Base-by-base conservation (phyloP, 768 basidiomycete genomes). In the Trametopsis cervina region DNA sequence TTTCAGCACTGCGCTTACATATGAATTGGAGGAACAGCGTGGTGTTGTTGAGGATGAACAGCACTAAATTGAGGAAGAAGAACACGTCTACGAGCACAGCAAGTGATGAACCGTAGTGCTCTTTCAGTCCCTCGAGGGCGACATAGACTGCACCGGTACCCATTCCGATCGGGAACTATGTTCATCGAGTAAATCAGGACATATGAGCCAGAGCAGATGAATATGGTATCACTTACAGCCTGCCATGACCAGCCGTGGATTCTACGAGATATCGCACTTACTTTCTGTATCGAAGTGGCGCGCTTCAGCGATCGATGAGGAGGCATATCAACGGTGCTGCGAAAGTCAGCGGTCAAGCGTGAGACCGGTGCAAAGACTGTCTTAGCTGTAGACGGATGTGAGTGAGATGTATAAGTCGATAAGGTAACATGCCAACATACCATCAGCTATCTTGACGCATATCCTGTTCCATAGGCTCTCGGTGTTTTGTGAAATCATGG, bases 171-270 rank as follows among this genome's bases (percentile, higher is more conserved):
- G 73, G 72, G 54, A 74, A 75, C 73, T 74, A 43, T 17, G 2
- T 9, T 29, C 17, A 6, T 1, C 24, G 20, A 53, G 60, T 25
- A 37, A 65, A 59, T 40, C 61, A 22, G 12, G 13, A 6, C 2
- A 13, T 13, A 27, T 12, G 44, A 60, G 61, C 60, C 63, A 25
- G 25, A 20, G 35, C 7, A 4, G 9, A n/a, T 23, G 38, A 26
- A 29, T 17, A 23, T 38, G 26, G 36, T 11, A 26, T n/a, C 4
- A 65, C 71, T 25, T 55, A 75, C 73, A 45, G 71, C 72, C 58
- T 75, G 72, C 73, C 74, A 74, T 35, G 69, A 66, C 73, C 73
- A 74, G 39, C 73, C 71, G 58, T 75, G 73, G 39, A 75, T 71
- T n/a, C 73, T 65, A 25, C 69, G 59, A 13, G 69, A 70, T 18